Evolutionary conservation across 2,329 filamentous ascomycete species (phyloP).

Genomic region (Arthrobotrys musiformis): DNA sequence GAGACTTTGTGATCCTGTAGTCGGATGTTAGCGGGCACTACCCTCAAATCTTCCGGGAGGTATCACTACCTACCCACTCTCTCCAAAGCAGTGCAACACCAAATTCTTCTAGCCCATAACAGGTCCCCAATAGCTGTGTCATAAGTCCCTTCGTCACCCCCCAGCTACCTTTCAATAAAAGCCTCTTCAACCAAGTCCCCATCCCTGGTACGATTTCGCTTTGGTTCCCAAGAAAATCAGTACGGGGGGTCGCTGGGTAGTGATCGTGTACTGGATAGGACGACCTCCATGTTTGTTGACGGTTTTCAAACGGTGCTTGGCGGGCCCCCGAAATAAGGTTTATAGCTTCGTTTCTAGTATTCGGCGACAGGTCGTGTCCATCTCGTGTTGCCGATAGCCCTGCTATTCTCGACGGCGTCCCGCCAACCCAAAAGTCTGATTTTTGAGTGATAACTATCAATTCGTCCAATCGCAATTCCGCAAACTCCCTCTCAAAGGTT

Average conservation of each 20-base stretch:
- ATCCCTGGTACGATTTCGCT: constrained; percentile 10
- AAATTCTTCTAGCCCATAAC: constrained; percentile 42
- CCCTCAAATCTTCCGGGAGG: too few species aligned
- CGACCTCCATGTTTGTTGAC: neutral
- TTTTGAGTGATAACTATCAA: constrained; percentile 40
- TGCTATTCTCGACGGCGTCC: neutral
- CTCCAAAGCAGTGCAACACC: constrained; percentile 42
- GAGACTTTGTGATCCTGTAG: constrained; percentile 36
- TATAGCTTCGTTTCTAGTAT: constrained; percentile 43
- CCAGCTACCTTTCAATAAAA: constrained; percentile 50
- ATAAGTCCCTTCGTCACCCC: constrained; percentile 36
- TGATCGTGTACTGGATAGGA: neutral
- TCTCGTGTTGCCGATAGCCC: constrained; percentile 12
- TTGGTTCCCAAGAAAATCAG: neutral
- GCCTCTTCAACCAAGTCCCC: constrained; percentile 44
- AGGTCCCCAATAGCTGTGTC: constrained; percentile 23
- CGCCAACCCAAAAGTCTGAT: constrained; percentile 39
- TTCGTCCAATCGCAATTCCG: constrained; percentile 37
- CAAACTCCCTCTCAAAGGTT: constrained; percentile 34
- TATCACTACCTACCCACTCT: constrained; percentile 37
- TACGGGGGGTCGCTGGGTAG: too few species aligned
- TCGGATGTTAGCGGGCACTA: neutral
- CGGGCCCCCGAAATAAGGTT: constrained; percentile 23
- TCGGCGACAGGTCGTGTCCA: constrained; percentile 36
- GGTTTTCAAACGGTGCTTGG: neutral